Evolutionary conservation across 192 early-diverging fungal species (phyloP).

Genomic region (Coemansia sp.): DNA sequence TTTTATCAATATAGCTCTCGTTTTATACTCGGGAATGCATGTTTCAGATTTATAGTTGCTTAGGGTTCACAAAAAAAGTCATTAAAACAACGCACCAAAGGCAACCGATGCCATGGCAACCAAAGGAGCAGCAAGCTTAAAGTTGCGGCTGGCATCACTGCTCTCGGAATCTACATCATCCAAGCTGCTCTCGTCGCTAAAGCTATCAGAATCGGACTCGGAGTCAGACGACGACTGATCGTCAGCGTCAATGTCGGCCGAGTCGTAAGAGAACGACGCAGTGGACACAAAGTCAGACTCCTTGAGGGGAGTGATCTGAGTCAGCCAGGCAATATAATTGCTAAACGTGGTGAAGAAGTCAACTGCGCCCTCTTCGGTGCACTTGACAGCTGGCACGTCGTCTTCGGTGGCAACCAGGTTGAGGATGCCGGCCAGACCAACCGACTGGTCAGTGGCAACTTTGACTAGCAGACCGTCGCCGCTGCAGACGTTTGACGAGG

Average conservation of each 20-base stretch:
- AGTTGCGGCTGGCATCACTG: neutral
- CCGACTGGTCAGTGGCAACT: constrained; percentile 21
- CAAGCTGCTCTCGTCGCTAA: constrained; percentile 11
- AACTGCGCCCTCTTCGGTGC: constrained; percentile 18
- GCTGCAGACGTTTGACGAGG: constrained; percentile 40
- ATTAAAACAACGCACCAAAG: neutral
- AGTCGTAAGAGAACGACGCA: constrained; percentile 27
- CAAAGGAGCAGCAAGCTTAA: constrained; percentile 9
- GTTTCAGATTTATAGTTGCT: no score
- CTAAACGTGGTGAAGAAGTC: constrained; percentile 52
- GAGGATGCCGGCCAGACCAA: constrained; percentile 47
- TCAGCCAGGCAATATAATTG: constrained; percentile 54
- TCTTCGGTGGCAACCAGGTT: constrained; percentile 42
- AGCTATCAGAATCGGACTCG: constrained; percentile 9
- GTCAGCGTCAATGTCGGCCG: neutral
- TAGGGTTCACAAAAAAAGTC: neutral
- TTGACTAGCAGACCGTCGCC: constrained; percentile 46
- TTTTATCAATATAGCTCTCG: neutral
- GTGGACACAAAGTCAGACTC: constrained; percentile 39
- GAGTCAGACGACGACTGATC: constrained; percentile 14
- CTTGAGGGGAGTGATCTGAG: constrained; percentile 44
- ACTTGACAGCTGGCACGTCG: constrained; percentile 30
- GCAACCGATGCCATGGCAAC: constrained; percentile 10
- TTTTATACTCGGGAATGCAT: no score
- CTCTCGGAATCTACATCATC: constrained; percentile 4